phyloP scores from a whole-genome alignment of 2,329 filamentous ascomycete species.

The Trichoderma pleuroti region DNA sequence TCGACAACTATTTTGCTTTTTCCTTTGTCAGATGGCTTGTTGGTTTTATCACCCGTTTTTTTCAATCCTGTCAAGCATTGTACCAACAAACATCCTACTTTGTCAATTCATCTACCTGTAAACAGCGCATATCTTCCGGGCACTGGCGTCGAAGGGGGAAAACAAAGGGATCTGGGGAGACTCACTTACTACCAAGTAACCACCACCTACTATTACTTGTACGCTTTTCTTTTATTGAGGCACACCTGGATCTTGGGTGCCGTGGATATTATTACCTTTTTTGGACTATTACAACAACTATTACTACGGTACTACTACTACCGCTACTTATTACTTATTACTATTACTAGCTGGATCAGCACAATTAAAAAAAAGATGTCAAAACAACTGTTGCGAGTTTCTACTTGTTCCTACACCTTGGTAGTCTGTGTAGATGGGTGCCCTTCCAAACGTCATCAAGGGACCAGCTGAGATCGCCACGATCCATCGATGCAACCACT shows the following conservation, averaged over 20 bases:
- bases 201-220: not conserved
- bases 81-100: not conserved
- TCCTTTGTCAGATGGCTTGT: not conserved
- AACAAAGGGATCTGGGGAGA: not conserved
- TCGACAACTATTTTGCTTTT: not conserved
- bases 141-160: not conserved
- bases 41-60: not conserved
- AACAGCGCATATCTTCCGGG: not conserved
- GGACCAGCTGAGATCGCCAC: not conserved
- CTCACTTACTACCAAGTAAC: not conserved
- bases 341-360: not conserved
- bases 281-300: not conserved
- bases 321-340: not conserved
- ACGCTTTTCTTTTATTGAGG: not conserved
- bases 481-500: not conserved
- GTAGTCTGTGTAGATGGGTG: not conserved
- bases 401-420: not conserved
- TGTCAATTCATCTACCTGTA: conserved; percentile 9
- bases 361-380: not conserved
- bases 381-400: not conserved
- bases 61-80: not conserved
- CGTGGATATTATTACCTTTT: not conserved
- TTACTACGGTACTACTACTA: not conserved
- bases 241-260: not conserved
- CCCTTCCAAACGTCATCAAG: not conserved